phyloP scores from a whole-genome alignment of 371 early-diverging fungal species.

The Apophysomyces ossiformis region DNA sequence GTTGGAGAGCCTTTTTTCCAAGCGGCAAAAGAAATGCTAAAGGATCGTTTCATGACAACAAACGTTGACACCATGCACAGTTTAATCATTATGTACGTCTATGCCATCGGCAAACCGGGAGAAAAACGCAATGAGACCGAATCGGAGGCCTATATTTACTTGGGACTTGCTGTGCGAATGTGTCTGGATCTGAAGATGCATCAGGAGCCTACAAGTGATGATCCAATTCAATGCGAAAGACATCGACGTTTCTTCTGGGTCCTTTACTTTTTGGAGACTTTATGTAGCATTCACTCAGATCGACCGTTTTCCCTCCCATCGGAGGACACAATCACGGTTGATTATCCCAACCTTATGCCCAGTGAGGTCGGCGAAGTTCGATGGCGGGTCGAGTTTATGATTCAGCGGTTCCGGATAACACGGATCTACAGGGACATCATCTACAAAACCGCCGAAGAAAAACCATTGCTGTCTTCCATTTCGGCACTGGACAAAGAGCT shows the following conservation, averaged over 20 bases:
- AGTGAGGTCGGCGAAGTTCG: constrained; percentile 31
- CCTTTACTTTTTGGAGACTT: constrained; percentile 45
- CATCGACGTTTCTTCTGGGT: constrained; percentile 44
- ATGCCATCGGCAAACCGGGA: constrained; percentile 48
- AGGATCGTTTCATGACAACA: constrained; percentile 39
- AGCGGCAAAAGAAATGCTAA: constrained; percentile 38
- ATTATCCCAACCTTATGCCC: constrained; percentile 30
- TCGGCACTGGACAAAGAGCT: constrained; percentile 47
- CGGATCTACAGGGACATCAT: constrained; percentile 48
- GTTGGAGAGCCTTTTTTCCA: constrained; percentile 47
- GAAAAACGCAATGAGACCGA: constrained; percentile 28
- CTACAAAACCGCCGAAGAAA: constrained; percentile 32
- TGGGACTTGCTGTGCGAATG: constrained; percentile 56
- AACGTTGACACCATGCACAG: constrained; percentile 48
- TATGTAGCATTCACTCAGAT: constrained; percentile 49
- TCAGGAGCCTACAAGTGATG: constrained; percentile 24
- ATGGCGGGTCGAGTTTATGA: constrained; percentile 47
- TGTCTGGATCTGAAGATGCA: constrained; percentile 46
- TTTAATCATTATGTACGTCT: constrained; percentile 52
- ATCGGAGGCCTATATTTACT: constrained; percentile 52
- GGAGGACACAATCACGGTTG: constrained; percentile 30
- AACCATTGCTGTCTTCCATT: constrained; percentile 42
- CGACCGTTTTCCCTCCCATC: constrained; percentile 44
- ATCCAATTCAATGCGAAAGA: constrained; percentile 23
- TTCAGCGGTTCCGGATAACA: constrained; percentile 44